These are phyloP conservation scores for Lumnitzera racemosa DNA, from an alignment of 345 rosid genomes.

Conservation along the genomic window DNA sequence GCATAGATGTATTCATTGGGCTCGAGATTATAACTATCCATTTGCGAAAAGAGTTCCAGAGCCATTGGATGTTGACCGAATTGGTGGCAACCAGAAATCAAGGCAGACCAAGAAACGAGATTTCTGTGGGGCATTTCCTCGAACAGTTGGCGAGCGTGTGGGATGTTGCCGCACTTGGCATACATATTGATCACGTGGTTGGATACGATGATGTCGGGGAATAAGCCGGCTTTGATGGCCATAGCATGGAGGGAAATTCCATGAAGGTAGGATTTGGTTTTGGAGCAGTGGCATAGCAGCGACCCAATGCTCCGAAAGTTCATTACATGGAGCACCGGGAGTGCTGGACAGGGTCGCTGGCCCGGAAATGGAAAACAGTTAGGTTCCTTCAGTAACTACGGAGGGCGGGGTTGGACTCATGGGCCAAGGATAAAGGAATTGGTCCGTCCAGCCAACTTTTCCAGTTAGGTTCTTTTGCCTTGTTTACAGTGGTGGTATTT, in stretches of 20 bases:
- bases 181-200: constrained; percentile 52
- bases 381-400: no score
- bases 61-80: constrained; percentile 27
- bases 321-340: constrained; percentile 10
- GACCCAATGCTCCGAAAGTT: constrained; percentile 25
- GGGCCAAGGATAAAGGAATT: no score
- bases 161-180: constrained; percentile 37
- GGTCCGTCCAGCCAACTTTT: no score
- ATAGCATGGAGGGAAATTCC: constrained; percentile 45
- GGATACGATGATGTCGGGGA: constrained; percentile 29
- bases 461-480: no score
- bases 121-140: constrained; percentile 50
- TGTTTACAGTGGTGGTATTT: no score
- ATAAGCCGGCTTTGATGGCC: constrained; percentile 28
- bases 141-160: constrained; percentile 36
- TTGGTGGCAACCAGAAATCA: constrained; percentile 55
- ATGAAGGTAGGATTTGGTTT: constrained; percentile 24
- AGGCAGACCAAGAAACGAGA: constrained; percentile 61
- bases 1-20: constrained; percentile 50
- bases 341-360: no score
- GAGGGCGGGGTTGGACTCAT: no score
- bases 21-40: constrained; percentile 10
- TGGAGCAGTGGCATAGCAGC: constrained; percentile 39
- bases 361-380: no score
- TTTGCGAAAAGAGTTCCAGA: constrained; percentile 25